These are phyloP conservation scores for Lodderomyces theae DNA, from an alignment of 1,139 yeast species.

Conservation along the genomic window DNA sequence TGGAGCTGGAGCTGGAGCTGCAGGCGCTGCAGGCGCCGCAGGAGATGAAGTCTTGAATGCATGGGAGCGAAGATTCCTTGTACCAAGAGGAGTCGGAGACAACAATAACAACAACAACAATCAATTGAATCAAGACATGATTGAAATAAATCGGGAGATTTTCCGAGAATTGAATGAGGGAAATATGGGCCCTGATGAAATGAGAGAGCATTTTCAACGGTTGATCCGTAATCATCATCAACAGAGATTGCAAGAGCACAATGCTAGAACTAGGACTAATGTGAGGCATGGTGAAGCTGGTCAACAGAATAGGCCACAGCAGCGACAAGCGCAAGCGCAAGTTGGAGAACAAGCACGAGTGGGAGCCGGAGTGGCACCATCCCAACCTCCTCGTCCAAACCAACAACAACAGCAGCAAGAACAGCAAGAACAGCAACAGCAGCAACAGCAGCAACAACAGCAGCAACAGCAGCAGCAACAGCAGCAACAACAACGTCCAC, in stretches of 20 bases:
- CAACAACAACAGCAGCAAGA: no score
- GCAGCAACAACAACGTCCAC: constrained; percentile 10
- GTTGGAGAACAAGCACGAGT: no score
- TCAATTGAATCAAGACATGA: constrained; percentile 22
- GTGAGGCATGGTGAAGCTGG: constrained; percentile 8
- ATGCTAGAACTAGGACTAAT: constrained; percentile 9
- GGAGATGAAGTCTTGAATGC: constrained; percentile 23
- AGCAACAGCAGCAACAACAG: constrained; percentile 11
- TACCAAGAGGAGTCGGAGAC: background rate
- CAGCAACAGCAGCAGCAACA: constrained; percentile 11
- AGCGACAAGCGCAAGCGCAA: no score
- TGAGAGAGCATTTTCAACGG: constrained; percentile 39
- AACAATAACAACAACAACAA: constrained; percentile 1
- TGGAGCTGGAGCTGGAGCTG: background rate
- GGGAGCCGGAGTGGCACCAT: no score
- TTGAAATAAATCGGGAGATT: constrained; percentile 34
- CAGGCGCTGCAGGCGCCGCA: background rate
- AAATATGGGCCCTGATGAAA: constrained; percentile 35
- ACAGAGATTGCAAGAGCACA: constrained; percentile 21
- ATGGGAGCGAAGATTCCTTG: constrained; percentile 12
- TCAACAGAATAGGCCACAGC: no score
- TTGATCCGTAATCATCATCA: constrained; percentile 32
- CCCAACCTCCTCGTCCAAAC: no score
- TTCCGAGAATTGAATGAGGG: constrained; percentile 33
- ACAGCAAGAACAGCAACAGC: no score